These are phyloP conservation scores for Amniculicola lignicola DNA, from an alignment of 495 filamentous ascomycete species.

Conservation along the genomic window DNA sequence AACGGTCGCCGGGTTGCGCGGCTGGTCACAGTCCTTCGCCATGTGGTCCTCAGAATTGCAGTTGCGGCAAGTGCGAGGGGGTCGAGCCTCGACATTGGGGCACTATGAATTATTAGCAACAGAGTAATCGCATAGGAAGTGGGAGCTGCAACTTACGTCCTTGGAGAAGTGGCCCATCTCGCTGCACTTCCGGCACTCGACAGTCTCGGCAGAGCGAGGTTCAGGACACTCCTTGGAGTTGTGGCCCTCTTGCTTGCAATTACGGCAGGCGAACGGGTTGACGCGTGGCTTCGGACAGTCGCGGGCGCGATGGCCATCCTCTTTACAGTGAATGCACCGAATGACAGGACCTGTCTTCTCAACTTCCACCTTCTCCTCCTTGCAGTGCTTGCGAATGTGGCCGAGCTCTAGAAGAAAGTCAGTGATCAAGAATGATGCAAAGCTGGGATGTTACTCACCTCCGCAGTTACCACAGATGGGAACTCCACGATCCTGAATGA, in stretches of 20 bases:
- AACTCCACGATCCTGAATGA: slow-evolving; percentile 62
- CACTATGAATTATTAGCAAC: slow-evolving; percentile 45
- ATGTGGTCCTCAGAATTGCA: slow-evolving; percentile 53
- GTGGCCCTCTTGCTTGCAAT: slow-evolving; percentile 70
- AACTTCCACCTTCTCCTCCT: slow-evolving; percentile 51
- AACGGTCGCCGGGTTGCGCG: slow-evolving; percentile 48
- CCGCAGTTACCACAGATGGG: slow-evolving; percentile 69
- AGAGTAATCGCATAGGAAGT: background rate
- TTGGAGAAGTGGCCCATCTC: slow-evolving; percentile 77
- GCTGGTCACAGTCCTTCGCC: slow-evolving; percentile 56
- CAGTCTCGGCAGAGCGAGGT: slow-evolving; percentile 65
- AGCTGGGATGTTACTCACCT: slow-evolving; percentile 40
- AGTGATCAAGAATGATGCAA: background rate
- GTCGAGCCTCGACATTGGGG: slow-evolving; percentile 51
- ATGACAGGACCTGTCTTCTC: slow-evolving; percentile 45
- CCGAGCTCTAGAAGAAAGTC: slow-evolving; percentile 59
- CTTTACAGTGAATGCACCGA: slow-evolving; percentile 73
- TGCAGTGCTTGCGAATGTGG: slow-evolving; percentile 64
- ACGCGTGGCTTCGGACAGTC: slow-evolving; percentile 60
- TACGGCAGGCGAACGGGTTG: slow-evolving; percentile 68
- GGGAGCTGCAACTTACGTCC: slow-evolving; percentile 45
- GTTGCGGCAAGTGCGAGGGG: slow-evolving; percentile 53
- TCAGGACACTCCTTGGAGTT: slow-evolving; percentile 61
- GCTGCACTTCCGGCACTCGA: slow-evolving; percentile 78
- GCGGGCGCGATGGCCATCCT: slow-evolving; percentile 63